Conservation (phyloP, 345 rosid species). For the Hevea brasiliensis region DNA sequence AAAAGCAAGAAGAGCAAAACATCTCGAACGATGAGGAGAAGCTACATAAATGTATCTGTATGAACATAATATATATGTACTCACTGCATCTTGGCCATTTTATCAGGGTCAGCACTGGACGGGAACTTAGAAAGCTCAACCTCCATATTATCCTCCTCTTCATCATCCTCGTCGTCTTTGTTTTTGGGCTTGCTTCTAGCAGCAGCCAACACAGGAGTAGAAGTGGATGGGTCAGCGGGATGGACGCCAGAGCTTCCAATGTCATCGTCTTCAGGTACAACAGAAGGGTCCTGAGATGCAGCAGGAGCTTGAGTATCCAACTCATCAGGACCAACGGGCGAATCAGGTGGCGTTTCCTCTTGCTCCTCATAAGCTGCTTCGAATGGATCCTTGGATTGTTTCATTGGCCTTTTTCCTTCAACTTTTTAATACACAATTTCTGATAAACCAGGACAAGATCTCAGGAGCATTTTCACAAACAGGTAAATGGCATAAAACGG, state of each 20-base stretch:
- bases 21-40: not conserved
- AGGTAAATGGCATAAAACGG: no score
- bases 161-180: constrained; percentile 72
- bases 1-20: no score
- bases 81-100: constrained; percentile 94
- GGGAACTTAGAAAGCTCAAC: constrained; percentile 78
- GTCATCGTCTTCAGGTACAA: constrained; percentile 16
- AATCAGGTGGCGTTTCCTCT: constrained; percentile 66
- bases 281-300: constrained; percentile 21
- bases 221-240: constrained; percentile 25
- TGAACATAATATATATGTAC: constrained; percentile 12
- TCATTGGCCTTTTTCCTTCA: constrained; percentile 39
- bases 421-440: no score
- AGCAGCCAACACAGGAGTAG: constrained; percentile 13
- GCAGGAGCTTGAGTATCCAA: constrained; percentile 27
- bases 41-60: not conserved
- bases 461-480: no score
- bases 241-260: not conserved
- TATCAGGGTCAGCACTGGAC: constrained; percentile 69
- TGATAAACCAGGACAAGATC: no score
- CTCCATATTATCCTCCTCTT: constrained; percentile 89
- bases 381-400: constrained; percentile 86
- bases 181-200: constrained; percentile 33
- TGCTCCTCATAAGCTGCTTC: constrained; percentile 87
- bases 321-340: constrained; percentile 51